Evolutionary conservation across 2,329 filamentous ascomycete species (phyloP).

Genomic region (Gyromitra esculenta): DNA sequence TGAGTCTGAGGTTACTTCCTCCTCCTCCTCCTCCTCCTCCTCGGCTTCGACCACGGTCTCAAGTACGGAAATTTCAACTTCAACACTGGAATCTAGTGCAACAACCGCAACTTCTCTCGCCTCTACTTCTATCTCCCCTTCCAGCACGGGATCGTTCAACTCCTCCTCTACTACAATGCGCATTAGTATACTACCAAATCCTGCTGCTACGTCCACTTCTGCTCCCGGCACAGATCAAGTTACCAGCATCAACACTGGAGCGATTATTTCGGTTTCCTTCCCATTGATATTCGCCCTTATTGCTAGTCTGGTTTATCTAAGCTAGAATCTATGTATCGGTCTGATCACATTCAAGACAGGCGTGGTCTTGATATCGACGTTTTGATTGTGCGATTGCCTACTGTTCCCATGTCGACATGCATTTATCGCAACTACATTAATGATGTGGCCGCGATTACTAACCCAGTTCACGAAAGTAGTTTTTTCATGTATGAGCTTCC

Average conservation of each 20-base stretch:
- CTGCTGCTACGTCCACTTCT: background rate
- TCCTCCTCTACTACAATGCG: constrained; percentile 22
- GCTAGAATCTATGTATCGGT: constrained; percentile 8
- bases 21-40: constrained; percentile 20
- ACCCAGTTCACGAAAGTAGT: too few relatives aligned
- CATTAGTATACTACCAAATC: constrained; percentile 6
- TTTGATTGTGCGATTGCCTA: too few relatives aligned
- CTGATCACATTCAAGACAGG: too few relatives aligned
- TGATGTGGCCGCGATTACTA: too few relatives aligned
- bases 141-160: background rate
- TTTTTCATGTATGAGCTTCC: too few relatives aligned
- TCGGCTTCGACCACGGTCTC: constrained; percentile 4
- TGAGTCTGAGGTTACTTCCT: constrained; percentile 28
- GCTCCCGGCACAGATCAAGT: constrained; percentile 3
- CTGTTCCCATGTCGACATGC: too few relatives aligned
- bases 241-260: constrained; percentile 23
- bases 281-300: constrained; percentile 32
- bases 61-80: constrained; percentile 9
- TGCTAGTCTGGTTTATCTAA: constrained; percentile 40
- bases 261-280: constrained; percentile 27
- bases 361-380: too few relatives aligned
- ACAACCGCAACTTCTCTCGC: background rate
- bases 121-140: constrained; percentile 2
- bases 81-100: background rate
- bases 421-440: too few relatives aligned